Conservation (phyloP, 2,329 filamentous ascomycete species). For the Pestalotiopsis sp. region DNA sequence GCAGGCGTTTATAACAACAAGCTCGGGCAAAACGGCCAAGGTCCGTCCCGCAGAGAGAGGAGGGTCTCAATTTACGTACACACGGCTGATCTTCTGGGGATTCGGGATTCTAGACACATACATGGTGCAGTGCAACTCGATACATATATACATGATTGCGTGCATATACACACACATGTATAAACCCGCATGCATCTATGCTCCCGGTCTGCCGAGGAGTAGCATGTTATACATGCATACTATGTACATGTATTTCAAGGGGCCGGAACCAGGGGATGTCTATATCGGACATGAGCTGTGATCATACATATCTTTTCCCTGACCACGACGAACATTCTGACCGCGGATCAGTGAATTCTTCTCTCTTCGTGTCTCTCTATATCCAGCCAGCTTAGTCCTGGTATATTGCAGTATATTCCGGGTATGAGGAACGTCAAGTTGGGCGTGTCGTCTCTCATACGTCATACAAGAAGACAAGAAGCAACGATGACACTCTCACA, state of each 20-base stretch:
- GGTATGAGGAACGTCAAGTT: too few species aligned
- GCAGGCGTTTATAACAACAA: too few species aligned
- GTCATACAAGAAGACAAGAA: too few species aligned
- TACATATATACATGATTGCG: not conserved
- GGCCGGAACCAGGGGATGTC: not conserved
- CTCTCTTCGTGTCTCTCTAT: too few species aligned
- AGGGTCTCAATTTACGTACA: not conserved
- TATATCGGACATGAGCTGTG: too few species aligned
- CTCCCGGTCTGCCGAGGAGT: not conserved
- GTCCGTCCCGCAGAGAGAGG: not conserved
- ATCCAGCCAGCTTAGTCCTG: too few species aligned
- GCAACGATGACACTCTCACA: too few species aligned
- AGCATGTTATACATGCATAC: not conserved
- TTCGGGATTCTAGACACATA: not conserved
- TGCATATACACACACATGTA: not conserved
- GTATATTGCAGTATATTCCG: too few species aligned
- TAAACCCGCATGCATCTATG: not conserved
- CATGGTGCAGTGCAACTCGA: not conserved
- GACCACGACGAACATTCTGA: not conserved
- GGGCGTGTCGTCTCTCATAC: too few species aligned
- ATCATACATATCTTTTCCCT: too few species aligned
- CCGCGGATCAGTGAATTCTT: not conserved
- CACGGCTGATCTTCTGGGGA: too few species aligned
- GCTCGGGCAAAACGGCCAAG: too few species aligned
- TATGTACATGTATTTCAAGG: not conserved